Evolutionary conservation across 2,329 filamentous ascomycete species (phyloP).

Genomic region (Chaetomium globosum): DNA sequence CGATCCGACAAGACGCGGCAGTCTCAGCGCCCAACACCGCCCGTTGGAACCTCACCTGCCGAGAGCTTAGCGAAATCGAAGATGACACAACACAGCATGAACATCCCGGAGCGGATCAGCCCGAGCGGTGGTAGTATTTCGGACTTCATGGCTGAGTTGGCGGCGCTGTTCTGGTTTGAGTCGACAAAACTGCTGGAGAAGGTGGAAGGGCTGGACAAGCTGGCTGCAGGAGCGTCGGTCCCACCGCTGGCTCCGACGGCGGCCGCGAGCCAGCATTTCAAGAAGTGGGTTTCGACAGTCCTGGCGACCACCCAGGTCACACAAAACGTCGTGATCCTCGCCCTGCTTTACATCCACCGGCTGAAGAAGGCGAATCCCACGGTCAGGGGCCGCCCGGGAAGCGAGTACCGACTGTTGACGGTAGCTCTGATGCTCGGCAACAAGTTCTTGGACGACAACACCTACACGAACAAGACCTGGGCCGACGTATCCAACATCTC

Average conservation of each 20-base stretch:
- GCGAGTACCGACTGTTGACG: conserved; percentile 88
- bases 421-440: conserved; percentile 97
- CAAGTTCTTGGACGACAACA: conserved; percentile 98
- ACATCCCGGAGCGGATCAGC: conserved; percentile 76
- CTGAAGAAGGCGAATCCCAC: conserved; percentile 86
- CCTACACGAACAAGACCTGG: conserved; percentile 99
- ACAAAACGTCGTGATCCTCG: conserved; percentile 89
- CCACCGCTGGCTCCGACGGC: conserved; percentile 69
- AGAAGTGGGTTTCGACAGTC: conserved; percentile 91
- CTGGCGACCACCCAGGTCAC: conserved; percentile 94
- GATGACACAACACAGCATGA: conserved; percentile 62
- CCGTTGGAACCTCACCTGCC: conserved; percentile 31
- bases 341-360: conserved; percentile 88
- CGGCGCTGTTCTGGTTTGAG: conserved; percentile 97
- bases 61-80: conserved; percentile 47
- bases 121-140: conserved; percentile 73
- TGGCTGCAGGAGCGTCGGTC: conserved; percentile 46
- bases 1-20: conserved; percentile 39
- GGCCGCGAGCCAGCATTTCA: conserved; percentile 75
- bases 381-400: conserved; percentile 88
- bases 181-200: conserved; percentile 75
- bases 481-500: conserved; percentile 94
- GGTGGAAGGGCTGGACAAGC: conserved; percentile 63
- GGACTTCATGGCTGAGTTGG: conserved; percentile 87
- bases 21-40: conserved; percentile 45